A percentile compares a stretch with the other conserved stretches of the same genome.
These are phyloP conservation scores for Nyssa sinensis DNA, from an alignment of 148 eudicot genomes.

Conservation along the genomic window DNA sequence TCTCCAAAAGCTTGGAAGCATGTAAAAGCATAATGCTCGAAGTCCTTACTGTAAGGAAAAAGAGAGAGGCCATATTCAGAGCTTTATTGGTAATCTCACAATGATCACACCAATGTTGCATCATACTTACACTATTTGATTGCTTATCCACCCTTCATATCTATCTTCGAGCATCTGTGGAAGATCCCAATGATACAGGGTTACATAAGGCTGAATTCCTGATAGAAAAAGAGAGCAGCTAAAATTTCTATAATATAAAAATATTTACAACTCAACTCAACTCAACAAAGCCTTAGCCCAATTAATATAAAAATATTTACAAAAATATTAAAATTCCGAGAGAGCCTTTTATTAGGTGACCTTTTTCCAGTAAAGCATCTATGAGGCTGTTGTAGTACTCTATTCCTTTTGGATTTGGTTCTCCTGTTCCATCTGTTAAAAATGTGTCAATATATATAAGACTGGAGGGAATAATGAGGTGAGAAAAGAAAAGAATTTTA, in stretches of 20 bases:
- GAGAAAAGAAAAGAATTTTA: neutral
- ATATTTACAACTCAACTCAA: neutral
- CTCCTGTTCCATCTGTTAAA: constrained; percentile 84
- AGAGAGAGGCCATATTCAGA: neutral
- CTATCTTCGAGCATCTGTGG: constrained; percentile 86
- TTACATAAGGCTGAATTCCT: constrained; percentile 92
- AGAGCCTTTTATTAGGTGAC: constrained; percentile 27
- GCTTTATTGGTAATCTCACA: neutral
- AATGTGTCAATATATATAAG: neutral
- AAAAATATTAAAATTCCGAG: neutral
- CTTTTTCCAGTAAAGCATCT: constrained; percentile 75
- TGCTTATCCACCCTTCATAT: constrained; percentile 81
- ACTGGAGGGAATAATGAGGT: neutral
- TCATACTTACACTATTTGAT: constrained; percentile 64
- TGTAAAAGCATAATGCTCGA: constrained; percentile 66
- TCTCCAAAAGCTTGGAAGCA: constrained; percentile 91
- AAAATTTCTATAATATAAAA: neutral
- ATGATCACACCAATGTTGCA: neutral
- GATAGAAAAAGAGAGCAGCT: constrained; percentile 19
- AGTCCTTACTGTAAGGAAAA: constrained; percentile 56
- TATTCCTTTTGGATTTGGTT: constrained; percentile 82
- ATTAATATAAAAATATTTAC: too few relatives aligned
- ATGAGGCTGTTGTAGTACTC: constrained; percentile 78
- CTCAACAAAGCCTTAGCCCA: too few relatives aligned
- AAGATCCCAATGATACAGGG: constrained; percentile 98